phyloP scores from a whole-genome alignment of 495 filamentous ascomycete genomes.

The Thozetella sp. region DNA sequence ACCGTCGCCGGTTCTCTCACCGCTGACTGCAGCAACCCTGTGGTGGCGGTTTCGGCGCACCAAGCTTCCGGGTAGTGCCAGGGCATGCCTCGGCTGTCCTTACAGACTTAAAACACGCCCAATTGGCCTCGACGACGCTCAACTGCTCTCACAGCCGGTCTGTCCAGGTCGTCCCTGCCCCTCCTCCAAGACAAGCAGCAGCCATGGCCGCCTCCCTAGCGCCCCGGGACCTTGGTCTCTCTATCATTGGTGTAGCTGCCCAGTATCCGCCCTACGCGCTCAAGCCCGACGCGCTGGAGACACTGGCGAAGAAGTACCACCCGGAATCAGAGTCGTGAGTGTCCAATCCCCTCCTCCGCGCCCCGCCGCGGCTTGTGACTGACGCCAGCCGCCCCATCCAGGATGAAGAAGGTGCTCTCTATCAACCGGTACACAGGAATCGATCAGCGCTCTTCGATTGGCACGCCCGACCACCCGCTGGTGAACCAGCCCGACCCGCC shows the following conservation, averaged over 20 bases:
- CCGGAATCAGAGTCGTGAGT: conserved; percentile 52
- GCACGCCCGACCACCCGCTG: conserved; percentile 53
- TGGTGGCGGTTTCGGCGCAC: not conserved
- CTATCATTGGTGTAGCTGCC: conserved; percentile 47
- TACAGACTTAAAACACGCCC: not conserved
- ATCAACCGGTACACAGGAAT: conserved; percentile 69
- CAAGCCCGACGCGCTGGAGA: conserved; percentile 35
- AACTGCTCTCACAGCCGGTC: conserved; percentile 11
- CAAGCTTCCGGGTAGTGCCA: not conserved
- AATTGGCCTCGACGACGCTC: not conserved
- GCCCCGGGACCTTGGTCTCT: conserved; percentile 44
- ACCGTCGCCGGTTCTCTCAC: not conserved
- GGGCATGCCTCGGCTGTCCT: not conserved
- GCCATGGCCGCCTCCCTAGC: conserved; percentile 21
- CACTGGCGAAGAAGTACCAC: conserved; percentile 45
- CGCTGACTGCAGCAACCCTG: no score
- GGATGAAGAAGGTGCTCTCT: conserved; percentile 58
- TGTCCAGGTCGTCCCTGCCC: not conserved
- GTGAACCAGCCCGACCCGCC: conserved; percentile 57
- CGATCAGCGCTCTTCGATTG: conserved; percentile 61
- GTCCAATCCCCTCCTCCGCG: not conserved
- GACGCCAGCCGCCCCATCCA: conserved; percentile 13
- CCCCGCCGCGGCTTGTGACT: not conserved
- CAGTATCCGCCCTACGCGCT: conserved; percentile 53
- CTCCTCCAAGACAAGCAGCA: not conserved